Conservation (phyloP, 495 filamentous ascomycete species). For the Astrocystis sublimbata region DNA sequence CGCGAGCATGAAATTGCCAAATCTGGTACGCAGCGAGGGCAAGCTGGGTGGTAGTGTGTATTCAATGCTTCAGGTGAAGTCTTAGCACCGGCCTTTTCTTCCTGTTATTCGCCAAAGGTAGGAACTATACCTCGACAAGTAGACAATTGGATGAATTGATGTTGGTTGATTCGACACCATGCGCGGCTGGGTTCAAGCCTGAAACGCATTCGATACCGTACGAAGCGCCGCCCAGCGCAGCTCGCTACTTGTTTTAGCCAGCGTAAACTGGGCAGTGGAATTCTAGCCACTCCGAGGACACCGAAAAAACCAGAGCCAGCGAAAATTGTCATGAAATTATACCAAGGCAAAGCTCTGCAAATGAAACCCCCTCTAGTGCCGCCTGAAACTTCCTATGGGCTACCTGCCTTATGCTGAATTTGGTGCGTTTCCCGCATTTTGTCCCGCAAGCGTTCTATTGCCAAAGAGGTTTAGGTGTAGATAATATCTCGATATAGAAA, state of each 20-base stretch:
- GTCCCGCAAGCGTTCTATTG: background rate
- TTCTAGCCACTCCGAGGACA: background rate
- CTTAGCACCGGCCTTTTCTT: background rate
- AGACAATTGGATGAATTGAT: background rate
- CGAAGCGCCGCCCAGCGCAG: slow-evolving; percentile 8
- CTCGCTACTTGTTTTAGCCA: background rate
- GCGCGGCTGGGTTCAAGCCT: background rate
- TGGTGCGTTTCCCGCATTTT: background rate
- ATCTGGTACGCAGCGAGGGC: background rate
- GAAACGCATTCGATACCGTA: slow-evolving; percentile 10
- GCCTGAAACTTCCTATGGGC: background rate
- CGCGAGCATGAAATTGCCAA: background rate
- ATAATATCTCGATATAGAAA: too few relatives aligned
- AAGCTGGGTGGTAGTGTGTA: background rate
- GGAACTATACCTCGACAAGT: background rate
- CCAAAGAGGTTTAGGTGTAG: background rate
- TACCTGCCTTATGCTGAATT: background rate
- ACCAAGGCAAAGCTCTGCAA: background rate
- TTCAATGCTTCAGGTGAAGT: slow-evolving; percentile 9
- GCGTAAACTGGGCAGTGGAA: background rate
- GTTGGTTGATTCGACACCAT: slow-evolving; percentile 6
- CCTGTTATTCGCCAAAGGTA: background rate
- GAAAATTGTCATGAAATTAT: background rate
- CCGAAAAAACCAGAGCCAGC: background rate
- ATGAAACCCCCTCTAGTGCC: background rate